Conservation (phyloP, 1,284 basidiomycete genomes). For the Cutaneotrichosporon sp. region DNA sequence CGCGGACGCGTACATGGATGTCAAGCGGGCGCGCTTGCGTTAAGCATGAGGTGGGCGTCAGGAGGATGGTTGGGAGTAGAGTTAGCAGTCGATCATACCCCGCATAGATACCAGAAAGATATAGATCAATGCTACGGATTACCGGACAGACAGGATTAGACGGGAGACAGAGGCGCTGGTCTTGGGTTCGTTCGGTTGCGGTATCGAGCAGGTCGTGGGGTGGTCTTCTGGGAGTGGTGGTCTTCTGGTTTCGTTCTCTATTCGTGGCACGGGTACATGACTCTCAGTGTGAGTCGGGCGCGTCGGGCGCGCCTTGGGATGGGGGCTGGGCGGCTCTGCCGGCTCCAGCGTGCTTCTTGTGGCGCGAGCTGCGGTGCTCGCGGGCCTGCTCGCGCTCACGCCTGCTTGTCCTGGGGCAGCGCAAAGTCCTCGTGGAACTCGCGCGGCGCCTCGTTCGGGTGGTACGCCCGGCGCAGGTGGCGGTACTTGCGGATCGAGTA, state of each 20-base stretch:
- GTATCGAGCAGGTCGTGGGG: not conserved
- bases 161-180: not conserved
- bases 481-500: constrained; percentile 85
- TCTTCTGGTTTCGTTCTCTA: not conserved
- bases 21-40: constrained; percentile 9
- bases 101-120: constrained; percentile 5
- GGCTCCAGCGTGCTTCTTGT: not conserved
- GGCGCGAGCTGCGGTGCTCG: not conserved
- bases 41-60: no score
- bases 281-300: not conserved
- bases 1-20: constrained; percentile 45
- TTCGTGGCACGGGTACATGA: not conserved
- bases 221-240: not conserved
- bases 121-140: not conserved
- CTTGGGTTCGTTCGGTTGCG: not conserved
- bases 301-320: not conserved
- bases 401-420: constrained; percentile 2
- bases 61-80: no score
- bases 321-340: not conserved
- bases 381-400: not conserved
- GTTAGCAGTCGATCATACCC: constrained; percentile 7
- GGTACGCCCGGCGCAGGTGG: constrained; percentile 73
- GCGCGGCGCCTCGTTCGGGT: constrained; percentile 40
- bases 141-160: constrained; percentile 5
- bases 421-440: constrained; percentile 18